Conservation (phyloP, 2,329 filamentous ascomycete genomes). For the Fusarium multiceps region DNA sequence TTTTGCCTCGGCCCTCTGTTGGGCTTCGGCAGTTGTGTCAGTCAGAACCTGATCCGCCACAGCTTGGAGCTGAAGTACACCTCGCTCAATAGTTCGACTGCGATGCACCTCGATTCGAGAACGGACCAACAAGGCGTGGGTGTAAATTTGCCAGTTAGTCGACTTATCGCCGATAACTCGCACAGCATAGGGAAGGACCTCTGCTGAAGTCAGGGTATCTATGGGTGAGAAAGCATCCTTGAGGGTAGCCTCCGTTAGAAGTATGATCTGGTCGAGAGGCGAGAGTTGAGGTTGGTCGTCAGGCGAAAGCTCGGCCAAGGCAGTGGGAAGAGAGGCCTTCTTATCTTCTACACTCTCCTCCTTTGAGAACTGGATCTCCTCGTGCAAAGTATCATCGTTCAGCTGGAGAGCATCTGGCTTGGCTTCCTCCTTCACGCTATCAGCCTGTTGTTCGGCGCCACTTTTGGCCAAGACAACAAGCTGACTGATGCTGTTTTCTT, state of each 20-base stretch:
- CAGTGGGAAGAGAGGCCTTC: constrained; percentile 63
- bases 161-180: constrained; percentile 88
- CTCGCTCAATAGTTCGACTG: constrained; percentile 87
- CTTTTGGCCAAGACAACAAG: constrained; percentile 91
- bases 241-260: constrained; percentile 87
- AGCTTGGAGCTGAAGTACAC: constrained; percentile 91
- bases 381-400: constrained; percentile 93
- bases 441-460: constrained; percentile 48
- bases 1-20: constrained; percentile 44
- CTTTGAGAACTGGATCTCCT: constrained; percentile 83
- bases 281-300: constrained; percentile 84
- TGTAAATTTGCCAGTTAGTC: constrained; percentile 98
- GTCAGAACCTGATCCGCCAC: constrained; percentile 95
- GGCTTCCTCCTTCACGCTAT: constrained; percentile 41
- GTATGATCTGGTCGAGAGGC: constrained; percentile 88
- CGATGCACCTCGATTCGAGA: constrained; percentile 90
- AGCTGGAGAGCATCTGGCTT: constrained; percentile 78
- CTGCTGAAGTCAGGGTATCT: constrained; percentile 89
- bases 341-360: constrained; percentile 55
- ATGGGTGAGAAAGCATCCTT: constrained; percentile 87
- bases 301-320: constrained; percentile 74
- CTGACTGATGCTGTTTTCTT: constrained; percentile 84
- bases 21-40: constrained; percentile 69
- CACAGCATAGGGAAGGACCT: constrained; percentile 90
- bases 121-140: constrained; percentile 88